phyloP scores from a whole-genome alignment of 2,329 filamentous ascomycete species.

The Fusarium continuum region DNA sequence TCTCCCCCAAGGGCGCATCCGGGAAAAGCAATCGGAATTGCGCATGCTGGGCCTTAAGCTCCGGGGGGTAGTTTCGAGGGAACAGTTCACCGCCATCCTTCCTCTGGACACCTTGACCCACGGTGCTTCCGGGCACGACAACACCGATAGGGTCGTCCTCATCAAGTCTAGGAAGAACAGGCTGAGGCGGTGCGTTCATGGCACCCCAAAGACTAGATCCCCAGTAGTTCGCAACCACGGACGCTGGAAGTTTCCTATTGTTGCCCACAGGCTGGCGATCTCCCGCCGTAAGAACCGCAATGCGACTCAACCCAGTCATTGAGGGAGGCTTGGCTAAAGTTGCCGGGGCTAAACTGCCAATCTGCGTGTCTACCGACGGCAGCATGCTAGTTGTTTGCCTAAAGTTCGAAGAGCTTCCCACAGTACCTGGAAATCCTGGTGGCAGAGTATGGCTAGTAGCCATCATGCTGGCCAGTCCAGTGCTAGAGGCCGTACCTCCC shows the following conservation, averaged over 20 bases:
- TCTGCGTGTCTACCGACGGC: conserved; percentile 55
- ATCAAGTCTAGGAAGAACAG: conserved; percentile 46
- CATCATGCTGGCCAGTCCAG: conserved; percentile 85
- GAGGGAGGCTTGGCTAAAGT: conserved; percentile 86
- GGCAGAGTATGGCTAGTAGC: conserved; percentile 84
- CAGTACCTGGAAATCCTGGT: conserved; percentile 62
- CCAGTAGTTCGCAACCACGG: conserved; percentile 93
- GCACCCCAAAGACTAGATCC: conserved; percentile 80
- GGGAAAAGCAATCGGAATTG: conserved; percentile 95
- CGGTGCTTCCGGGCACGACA: conserved; percentile 48
- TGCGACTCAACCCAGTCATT: conserved; percentile 85
- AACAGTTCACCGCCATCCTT: conserved; percentile 63
- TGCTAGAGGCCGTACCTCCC: conserved; percentile 53
- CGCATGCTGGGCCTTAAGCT: conserved; percentile 85
- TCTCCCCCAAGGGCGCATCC: conserved; percentile 77
- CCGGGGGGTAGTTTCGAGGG: conserved; percentile 80
- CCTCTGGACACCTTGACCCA: conserved; percentile 44
- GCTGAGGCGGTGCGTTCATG: conserved; percentile 43
- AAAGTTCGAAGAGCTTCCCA: conserved; percentile 43
- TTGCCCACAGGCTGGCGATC: conserved; percentile 76
- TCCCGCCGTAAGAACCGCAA: conserved; percentile 81
- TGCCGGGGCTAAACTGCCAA: conserved; percentile 77
- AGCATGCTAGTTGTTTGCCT: conserved; percentile 46
- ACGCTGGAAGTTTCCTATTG: conserved; percentile 79
- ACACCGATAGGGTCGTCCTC: conserved; percentile 55